Evolutionary conservation across 176 grass and related monocot genomes (phyloP).

Genomic region (Paspalum vaginatum): DNA sequence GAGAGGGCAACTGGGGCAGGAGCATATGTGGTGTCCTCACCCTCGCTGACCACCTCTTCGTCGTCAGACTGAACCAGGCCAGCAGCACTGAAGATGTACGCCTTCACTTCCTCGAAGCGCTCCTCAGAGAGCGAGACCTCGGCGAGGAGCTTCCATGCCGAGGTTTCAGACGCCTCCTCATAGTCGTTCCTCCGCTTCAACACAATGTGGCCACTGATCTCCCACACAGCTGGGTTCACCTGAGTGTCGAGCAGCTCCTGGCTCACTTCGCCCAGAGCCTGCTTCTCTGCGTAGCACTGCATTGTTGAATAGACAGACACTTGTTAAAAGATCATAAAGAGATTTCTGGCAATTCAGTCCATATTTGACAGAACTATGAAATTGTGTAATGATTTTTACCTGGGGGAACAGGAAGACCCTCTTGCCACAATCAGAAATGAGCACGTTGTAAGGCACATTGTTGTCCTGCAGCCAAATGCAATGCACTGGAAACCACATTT

Average conservation of each 20-base stretch:
- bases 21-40: slow-evolving; percentile 20
- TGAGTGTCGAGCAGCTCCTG: slow-evolving; percentile 94
- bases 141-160: slow-evolving; percentile 78
- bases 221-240: slow-evolving; percentile 96
- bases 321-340: background rate
- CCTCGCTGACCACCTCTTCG: slow-evolving; percentile 34
- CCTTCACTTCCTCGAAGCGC: slow-evolving; percentile 86
- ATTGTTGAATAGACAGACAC: background rate
- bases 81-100: slow-evolving; percentile 75
- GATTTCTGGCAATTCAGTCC: background rate
- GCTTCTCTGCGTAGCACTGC: slow-evolving; percentile 97
- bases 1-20: slow-evolving; percentile 18
- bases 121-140: slow-evolving; percentile 94
- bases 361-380: background rate
- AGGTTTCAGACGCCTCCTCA: slow-evolving; percentile 80
- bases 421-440: slow-evolving; percentile 75
- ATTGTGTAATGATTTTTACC: slow-evolving; percentile 37
- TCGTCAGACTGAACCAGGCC: slow-evolving; percentile 53
- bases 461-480: slow-evolving; percentile 94
- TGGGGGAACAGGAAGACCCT: slow-evolving; percentile 86
- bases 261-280: slow-evolving; percentile 87
- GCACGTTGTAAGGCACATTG: slow-evolving; percentile 92
- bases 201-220: slow-evolving; percentile 98
- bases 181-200: slow-evolving; percentile 84
- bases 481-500: slow-evolving; percentile 69